Base-by-base conservation (phyloP, 2,329 filamentous ascomycete genomes). In the Claviceps pusilla region DNA sequence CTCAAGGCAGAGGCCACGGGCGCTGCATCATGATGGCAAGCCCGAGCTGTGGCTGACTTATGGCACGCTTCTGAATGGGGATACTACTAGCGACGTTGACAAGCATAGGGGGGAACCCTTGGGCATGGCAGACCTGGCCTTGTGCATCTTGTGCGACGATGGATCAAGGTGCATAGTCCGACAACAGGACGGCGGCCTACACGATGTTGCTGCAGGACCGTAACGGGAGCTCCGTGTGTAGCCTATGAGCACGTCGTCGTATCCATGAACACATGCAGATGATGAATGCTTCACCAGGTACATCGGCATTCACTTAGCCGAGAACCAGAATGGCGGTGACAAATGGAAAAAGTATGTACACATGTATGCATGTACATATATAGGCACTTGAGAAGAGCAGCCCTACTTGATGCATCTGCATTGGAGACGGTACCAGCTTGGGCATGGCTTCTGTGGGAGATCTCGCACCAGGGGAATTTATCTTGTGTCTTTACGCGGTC, bases 261-360 rank as follows among this genome's bases (percentile, higher is more conserved):
- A 47, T 50, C 51, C 37, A 39, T 51, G 48, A n/a, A 39, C 31
- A 35, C 29, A 46, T 55, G 54, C 51, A 51, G 47, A 45, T 12
- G 28, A 54, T 45, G 51, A 24, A 48, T 48, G 29, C 42, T n/a
- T 39, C 24, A 45, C 51, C 41, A 45, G 46, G n/a, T 53, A 33
- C 39, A 14, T 53, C 42, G 48, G 47, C 48, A 37, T n/a, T 42
- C 35, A 41, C 19, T 50, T 56, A 56, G 50, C 51, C 51, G 54
- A 56, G 54, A 47, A 47, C 52, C n/a, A 50, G 51, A 55, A 53
- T 48, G 54, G 48, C 54, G 50, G 49, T 55, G 54, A 51, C 54
- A 35, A 35, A 35, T 35, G 19, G 19, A 9, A 24, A 2, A 48
- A 11, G 47, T 42, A 42, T 37, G 51, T 42, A 37, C 24, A 37